Evolutionary conservation across 345 rosid genomes (phyloP).

Genomic region (Euphorbia lathyris): DNA sequence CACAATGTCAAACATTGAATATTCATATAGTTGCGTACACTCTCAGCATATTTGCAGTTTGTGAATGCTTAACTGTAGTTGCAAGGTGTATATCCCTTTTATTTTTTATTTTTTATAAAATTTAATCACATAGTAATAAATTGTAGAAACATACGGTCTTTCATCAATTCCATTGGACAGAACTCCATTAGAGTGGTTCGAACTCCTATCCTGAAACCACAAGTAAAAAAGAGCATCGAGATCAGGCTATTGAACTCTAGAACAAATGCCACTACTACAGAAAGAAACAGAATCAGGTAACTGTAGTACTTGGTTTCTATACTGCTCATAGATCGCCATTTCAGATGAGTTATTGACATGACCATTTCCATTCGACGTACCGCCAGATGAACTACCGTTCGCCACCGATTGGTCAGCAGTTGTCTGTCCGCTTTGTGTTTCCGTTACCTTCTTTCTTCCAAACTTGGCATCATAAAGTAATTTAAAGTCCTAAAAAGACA

Average conservation of each 20-base stretch:
- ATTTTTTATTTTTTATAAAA: not conserved
- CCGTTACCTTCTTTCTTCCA: slow-evolving; percentile 72
- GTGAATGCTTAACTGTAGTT: not conserved
- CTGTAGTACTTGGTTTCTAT: slow-evolving; percentile 47
- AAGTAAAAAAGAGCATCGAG: not conserved
- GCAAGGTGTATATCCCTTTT: not conserved
- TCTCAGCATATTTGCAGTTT: not conserved
- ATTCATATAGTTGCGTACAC: not conserved
- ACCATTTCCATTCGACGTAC: slow-evolving; percentile 39
- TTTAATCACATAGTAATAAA: not conserved
- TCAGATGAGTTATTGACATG: slow-evolving; percentile 47
- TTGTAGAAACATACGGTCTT: slow-evolving; percentile 53
- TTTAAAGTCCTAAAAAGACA: slow-evolving; percentile 64
- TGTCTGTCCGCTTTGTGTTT: slow-evolving; percentile 35
- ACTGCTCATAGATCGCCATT: slow-evolving; percentile 71
- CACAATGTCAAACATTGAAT: not conserved
- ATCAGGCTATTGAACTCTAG: not conserved
- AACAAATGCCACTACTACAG: not conserved
- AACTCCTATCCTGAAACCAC: slow-evolving; percentile 41
- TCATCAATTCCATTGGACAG: slow-evolving; percentile 39
- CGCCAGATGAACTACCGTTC: slow-evolving; percentile 24
- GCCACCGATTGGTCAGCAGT: slow-evolving; percentile 33
- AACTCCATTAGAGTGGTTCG: slow-evolving; percentile 36
- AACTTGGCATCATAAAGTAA: slow-evolving; percentile 78
- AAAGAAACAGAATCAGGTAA: not conserved